These are phyloP conservation scores for Postia placenta DNA, from an alignment of 768 basidiomycete species.

Conservation along the genomic window DNA sequence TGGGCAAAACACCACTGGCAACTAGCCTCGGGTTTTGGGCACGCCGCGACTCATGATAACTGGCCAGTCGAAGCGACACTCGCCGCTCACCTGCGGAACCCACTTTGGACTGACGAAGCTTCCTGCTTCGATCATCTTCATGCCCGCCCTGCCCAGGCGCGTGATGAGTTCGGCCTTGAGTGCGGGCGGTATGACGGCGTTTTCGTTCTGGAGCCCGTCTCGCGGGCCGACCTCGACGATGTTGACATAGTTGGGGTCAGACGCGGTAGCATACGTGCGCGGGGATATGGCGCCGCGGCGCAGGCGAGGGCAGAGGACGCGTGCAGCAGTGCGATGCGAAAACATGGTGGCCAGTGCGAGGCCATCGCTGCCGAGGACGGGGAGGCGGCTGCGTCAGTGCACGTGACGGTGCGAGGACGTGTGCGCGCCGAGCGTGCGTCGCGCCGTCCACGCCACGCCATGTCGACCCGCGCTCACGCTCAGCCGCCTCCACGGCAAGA, in stretches of 20 bases:
- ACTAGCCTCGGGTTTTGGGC: too few species aligned
- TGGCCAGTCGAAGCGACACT: too few species aligned
- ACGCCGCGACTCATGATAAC: too few species aligned
- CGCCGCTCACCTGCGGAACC: conserved; percentile 77
- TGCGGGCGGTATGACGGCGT: conserved; percentile 59
- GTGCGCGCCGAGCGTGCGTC: too few species aligned
- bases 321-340: neutral
- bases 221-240: conserved; percentile 90
- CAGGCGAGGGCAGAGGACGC: neutral
- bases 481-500: conserved; percentile 27
- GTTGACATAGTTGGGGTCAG: conserved; percentile 35
- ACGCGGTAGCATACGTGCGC: neutral
- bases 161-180: conserved; percentile 79
- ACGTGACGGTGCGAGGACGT: too few species aligned
- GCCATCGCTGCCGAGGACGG: too few species aligned
- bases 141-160: conserved; percentile 61
- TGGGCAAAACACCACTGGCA: too few species aligned
- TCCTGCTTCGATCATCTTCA: conserved; percentile 71
- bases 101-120: conserved; percentile 92
- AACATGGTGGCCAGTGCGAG: too few species aligned
- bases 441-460: too few species aligned
- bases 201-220: conserved; percentile 91
- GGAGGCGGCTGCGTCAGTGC: too few species aligned
- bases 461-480: too few species aligned
- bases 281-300: neutral